phyloP scores from a whole-genome alignment of 371 early-diverging fungal genomes.

The Syncephalastrum sp. region DNA sequence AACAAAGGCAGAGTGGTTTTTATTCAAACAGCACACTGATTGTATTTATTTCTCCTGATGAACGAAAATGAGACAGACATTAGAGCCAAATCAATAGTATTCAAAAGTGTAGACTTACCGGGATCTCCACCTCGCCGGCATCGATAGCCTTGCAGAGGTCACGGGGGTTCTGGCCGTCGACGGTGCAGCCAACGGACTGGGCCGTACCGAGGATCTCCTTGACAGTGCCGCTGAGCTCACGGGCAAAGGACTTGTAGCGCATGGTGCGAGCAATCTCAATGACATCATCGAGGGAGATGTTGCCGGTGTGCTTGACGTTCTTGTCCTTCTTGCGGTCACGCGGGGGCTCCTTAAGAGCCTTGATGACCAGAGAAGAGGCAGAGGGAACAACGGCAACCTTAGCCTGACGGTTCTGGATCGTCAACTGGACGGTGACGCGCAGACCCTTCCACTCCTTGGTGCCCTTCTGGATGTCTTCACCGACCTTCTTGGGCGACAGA shows the following conservation, averaged over 20 bases:
- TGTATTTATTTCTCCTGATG: no score
- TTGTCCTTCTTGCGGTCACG: constrained; percentile 99
- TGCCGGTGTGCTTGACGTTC: constrained; percentile 97
- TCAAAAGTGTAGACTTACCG: constrained; percentile 47
- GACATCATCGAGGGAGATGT: constrained; percentile 89
- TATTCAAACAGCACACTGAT: no score
- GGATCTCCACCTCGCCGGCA: constrained; percentile 87
- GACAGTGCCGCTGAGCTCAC: constrained; percentile 90
- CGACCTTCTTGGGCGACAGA: constrained; percentile 99
- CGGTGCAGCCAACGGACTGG: constrained; percentile 98
- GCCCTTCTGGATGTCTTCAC: constrained; percentile 99
- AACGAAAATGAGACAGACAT: no score
- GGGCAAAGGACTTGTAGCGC: constrained; percentile 91
- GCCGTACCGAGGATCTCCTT: constrained; percentile 99
- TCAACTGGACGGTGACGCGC: constrained; percentile 97
- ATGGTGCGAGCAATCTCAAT: constrained; percentile 97
- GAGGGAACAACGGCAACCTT: constrained; percentile 96
- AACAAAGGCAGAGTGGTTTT: no score
- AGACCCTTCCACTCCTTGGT: constrained; percentile 99
- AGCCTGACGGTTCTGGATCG: constrained; percentile 99
- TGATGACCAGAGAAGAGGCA: constrained; percentile 97
- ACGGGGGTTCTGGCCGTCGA: constrained; percentile 53
- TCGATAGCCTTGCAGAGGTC: constrained; percentile 50
- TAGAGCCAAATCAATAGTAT: no score
- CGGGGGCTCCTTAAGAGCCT: constrained; percentile 98